A percentile compares a stretch with the other conserved stretches of the same genome.
These are phyloP conservation scores for Thalassiosira mediterranea DNA, from an alignment of 352 stramenopile species.

Conservation along the genomic window DNA sequence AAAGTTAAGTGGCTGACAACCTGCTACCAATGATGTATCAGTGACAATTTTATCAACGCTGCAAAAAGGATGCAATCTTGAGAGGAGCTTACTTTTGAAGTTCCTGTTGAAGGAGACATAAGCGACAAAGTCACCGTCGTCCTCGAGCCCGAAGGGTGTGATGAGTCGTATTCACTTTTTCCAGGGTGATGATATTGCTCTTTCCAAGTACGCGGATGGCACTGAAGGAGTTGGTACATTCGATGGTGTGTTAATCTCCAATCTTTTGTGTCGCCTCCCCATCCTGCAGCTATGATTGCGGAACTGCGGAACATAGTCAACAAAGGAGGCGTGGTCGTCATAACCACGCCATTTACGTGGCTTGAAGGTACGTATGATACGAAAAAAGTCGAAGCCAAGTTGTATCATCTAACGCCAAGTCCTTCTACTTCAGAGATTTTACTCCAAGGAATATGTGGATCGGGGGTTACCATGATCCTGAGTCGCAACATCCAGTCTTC, in stretches of 20 bases:
- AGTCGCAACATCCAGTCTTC: constrained; percentile 60
- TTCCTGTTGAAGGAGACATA: constrained; percentile 90
- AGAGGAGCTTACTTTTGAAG: constrained; percentile 86
- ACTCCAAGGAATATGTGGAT: constrained; percentile 84
- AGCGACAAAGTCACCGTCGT: constrained; percentile 63
- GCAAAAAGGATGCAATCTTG: constrained; percentile 88
- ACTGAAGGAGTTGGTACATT: constrained; percentile 87
- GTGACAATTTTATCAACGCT: constrained; percentile 88
- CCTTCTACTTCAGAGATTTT: constrained; percentile 83
- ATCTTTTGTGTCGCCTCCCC: constrained; percentile 94
- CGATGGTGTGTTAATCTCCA: constrained; percentile 93
- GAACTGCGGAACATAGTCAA: constrained; percentile 89
- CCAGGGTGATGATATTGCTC: constrained; percentile 91
- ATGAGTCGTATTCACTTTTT: constrained; percentile 88
- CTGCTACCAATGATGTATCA: too few relatives aligned
- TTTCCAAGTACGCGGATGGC: constrained; percentile 73
- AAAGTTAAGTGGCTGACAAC: too few relatives aligned
- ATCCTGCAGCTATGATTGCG: constrained; percentile 90
- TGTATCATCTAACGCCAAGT: background rate
- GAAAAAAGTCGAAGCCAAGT: background rate
- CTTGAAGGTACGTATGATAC: constrained; percentile 86
- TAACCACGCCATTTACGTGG: constrained; percentile 97
- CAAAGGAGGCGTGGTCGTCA: constrained; percentile 90
- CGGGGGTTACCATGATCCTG: constrained; percentile 71
- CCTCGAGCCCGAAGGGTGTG: constrained; percentile 81